Evolutionary conservation across 75 land plant genomes (phyloP), one percentile per base, ranked within the genome.

Genomic region (Selaginella moellendorffii): DNA sequence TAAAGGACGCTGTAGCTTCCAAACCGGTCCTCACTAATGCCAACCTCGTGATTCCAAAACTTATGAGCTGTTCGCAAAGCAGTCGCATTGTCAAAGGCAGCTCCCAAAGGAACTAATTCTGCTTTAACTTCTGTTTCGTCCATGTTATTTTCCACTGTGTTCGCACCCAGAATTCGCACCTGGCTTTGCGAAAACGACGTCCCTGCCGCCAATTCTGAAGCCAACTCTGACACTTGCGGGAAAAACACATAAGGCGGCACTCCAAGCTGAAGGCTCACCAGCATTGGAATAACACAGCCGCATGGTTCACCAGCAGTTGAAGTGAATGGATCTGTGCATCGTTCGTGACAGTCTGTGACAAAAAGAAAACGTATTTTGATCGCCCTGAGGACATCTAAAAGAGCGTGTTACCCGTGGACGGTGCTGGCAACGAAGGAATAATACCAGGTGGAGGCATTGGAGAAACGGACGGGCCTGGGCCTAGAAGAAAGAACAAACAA

Each of bases 201-300:
- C 29, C 96, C 88, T 27, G n/a, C n/a, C n/a, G 96, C 87, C 60
- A 90, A 36, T 63, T 90, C 92, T 62, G 71, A 70, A 30, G 79
- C 92, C 12, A 90, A 74, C 70, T 87, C 88, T 56, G 64, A 69
- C 21, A 87, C 77, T 24, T 72, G 71, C 1, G 92, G 87, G 54
- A 90, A 87, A 31, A 90, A 26, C 23, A 67, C 66, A 65, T 78
- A 78, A n/a, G 78, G 70, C 28, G 82, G 71, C 26, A 90, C 77
- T 9, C 71, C 81, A 12, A 90, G 78, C 51, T 80, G 68, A 68
- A 90, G 77, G 62, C 64, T 73, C 24, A 87, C 74, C 77, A 76
- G 78, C 72, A 90, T 84, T 14, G 96, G 92, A 25, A 79, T 72
- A 21, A 87, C 92, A 75, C 96, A 90, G 18, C 92, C 92, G 68